Evolutionary conservation across 345 rosid species (phyloP).

Genomic region (Salix viminalis): DNA sequence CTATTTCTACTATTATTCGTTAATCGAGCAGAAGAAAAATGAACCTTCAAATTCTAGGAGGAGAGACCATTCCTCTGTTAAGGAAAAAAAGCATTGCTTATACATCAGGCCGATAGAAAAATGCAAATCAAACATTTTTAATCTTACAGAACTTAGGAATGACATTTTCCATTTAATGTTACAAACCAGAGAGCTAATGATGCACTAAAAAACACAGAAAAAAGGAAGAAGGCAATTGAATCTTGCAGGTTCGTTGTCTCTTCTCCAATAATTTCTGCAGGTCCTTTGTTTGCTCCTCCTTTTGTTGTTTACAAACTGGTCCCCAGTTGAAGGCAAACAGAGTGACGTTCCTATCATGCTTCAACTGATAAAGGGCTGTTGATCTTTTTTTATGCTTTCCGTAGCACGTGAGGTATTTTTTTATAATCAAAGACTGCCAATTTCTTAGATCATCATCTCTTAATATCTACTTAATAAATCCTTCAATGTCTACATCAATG

Average conservation of each 20-base stretch:
- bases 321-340: constrained; percentile 14
- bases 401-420: constrained; percentile 4
- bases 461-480: neutral
- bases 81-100: neutral
- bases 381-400: constrained; percentile 1
- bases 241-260: neutral
- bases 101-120: neutral
- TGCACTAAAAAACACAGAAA: neutral
- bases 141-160: neutral
- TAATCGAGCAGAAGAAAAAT: neutral
- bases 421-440: neutral
- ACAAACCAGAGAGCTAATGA: neutral
- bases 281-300: constrained; percentile 2
- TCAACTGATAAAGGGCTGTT: constrained; percentile 10
- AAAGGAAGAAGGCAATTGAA: neutral
- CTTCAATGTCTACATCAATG: neutral
- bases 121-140: neutral
- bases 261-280: neutral
- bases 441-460: neutral
- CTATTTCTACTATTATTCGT: neutral
- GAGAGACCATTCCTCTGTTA: neutral
- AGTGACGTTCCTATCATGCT: constrained; percentile 12
- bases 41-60: neutral
- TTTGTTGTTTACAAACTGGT: constrained; percentile 2
- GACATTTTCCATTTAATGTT: neutral